phyloP scores from a whole-genome alignment of 1,139 yeast genomes.

The Hanseniaspora uvarum region DNA sequence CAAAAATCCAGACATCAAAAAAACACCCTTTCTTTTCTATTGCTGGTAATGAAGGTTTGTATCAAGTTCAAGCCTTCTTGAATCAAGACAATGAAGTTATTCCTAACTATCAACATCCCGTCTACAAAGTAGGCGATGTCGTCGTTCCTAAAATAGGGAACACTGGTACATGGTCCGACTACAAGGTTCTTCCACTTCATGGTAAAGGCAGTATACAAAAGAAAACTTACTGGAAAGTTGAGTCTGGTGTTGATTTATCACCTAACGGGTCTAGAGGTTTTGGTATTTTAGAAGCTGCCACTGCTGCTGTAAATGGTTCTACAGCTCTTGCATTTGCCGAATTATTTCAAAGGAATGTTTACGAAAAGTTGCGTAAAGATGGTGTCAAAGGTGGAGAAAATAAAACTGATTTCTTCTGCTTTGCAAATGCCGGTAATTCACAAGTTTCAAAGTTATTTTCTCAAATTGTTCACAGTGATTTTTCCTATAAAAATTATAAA shows the following conservation, averaged over 20 bases:
- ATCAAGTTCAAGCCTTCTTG: constrained; percentile 73
- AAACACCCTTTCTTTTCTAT: constrained; percentile 58
- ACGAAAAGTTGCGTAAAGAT: constrained; percentile 32
- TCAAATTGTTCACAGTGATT: constrained; percentile 64
- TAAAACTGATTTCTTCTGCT: constrained; percentile 69
- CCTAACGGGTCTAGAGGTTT: constrained; percentile 41
- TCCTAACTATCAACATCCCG: constrained; percentile 31
- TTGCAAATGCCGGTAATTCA: constrained; percentile 93
- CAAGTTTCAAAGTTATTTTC: constrained; percentile 93
- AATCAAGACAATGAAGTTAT: constrained; percentile 19
- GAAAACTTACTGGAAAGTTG: constrained; percentile 8
- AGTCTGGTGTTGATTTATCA: constrained; percentile 35
- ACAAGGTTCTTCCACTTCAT: constrained; percentile 35
- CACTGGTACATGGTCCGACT: constrained; percentile 93
- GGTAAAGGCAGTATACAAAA: constrained; percentile 19
- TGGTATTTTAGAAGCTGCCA: constrained; percentile 56
- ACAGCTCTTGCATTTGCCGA: constrained; percentile 84
- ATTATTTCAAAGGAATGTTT: neutral
- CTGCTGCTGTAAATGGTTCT: constrained; percentile 81
- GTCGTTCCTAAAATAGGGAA: constrained; percentile 74
- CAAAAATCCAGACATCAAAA: constrained; percentile 44
- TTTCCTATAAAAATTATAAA: neutral
- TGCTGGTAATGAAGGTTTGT: constrained; percentile 90
- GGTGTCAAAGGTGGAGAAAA: constrained; percentile 45
- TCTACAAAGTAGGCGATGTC: constrained; percentile 70